Conservation (phyloP, 345 rosid genomes). For the Arabidopsis suecica region DNA sequence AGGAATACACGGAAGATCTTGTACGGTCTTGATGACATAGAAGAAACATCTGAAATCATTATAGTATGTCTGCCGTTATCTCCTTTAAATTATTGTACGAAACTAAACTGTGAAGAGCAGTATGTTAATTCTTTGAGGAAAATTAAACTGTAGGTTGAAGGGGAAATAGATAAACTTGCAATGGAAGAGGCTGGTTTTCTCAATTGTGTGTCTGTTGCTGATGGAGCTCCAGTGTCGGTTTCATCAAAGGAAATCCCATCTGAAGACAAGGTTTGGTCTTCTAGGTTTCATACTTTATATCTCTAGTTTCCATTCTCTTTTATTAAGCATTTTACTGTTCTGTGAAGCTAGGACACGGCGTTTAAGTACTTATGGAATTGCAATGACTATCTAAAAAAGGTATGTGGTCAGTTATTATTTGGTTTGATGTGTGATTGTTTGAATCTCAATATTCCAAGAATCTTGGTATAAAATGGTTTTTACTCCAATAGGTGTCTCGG, state of each 20-base stretch:
- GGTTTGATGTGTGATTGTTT: background rate
- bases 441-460: slow-evolving; percentile 1
- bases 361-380: slow-evolving; percentile 93
- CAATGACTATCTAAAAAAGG: slow-evolving; percentile 79
- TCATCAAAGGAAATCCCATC: slow-evolving; percentile 67
- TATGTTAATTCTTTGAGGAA: slow-evolving; percentile 12
- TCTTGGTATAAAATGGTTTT: slow-evolving; percentile 16
- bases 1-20: slow-evolving; percentile 74
- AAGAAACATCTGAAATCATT: slow-evolving; percentile 69
- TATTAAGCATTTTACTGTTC: slow-evolving; percentile 47
- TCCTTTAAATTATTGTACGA: background rate
- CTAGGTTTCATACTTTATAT: slow-evolving; percentile 9
- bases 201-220: slow-evolving; percentile 95
- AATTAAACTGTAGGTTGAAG: slow-evolving; percentile 74
- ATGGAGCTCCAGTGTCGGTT: slow-evolving; percentile 86
- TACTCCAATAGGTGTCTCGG: slow-evolving; percentile 65
- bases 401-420: slow-evolving; percentile 47
- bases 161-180: slow-evolving; percentile 96
- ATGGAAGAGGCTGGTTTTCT: slow-evolving; percentile 97
- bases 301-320: slow-evolving; percentile 11
- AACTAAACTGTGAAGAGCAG: slow-evolving; percentile 20
- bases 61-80: slow-evolving; percentile 58
- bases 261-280: slow-evolving; percentile 61
- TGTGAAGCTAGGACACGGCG: slow-evolving; percentile 88
- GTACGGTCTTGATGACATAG: slow-evolving; percentile 88